Percentiles rank a stretch among this genome's conserved stretches.
Conservation (phyloP, 2,329 filamentous ascomycete species). For the Eurotiales sp. region DNA sequence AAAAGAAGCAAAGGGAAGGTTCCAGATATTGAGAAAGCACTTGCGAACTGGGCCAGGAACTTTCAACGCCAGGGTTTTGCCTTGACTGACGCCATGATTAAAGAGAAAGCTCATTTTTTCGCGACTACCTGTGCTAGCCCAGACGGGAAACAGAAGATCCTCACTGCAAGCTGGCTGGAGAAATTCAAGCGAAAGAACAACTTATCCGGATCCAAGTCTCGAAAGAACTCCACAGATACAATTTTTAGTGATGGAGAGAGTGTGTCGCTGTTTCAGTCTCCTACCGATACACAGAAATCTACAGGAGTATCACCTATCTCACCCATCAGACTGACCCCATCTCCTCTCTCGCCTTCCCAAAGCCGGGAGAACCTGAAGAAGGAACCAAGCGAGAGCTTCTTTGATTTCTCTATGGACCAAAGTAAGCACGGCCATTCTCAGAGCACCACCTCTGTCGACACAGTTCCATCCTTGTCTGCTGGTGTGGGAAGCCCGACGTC, state of each 20-base stretch:
- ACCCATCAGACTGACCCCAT: constrained; percentile 61
- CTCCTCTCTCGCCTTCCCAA: constrained; percentile 65
- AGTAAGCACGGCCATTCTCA: constrained; percentile 62
- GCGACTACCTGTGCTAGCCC: constrained; percentile 67
- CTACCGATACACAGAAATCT: constrained; percentile 58
- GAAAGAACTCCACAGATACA: constrained; percentile 48
- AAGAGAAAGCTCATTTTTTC: constrained; percentile 79
- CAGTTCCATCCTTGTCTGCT: constrained; percentile 64
- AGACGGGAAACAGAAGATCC: constrained; percentile 66
- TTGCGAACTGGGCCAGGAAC: constrained; percentile 83
- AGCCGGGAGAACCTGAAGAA: constrained; percentile 67
- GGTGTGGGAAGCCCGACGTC: constrained; percentile 70
- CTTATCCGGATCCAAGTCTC: constrained; percentile 51
- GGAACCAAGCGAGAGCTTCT: constrained; percentile 54
- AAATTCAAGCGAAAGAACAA: constrained; percentile 93
- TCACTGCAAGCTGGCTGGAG: constrained; percentile 78
- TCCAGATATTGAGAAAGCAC: constrained; percentile 85
- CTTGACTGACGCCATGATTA: constrained; percentile 75
- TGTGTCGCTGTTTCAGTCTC: constrained; percentile 53
- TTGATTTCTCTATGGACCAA: constrained; percentile 59
- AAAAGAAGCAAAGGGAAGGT: constrained; percentile 81
- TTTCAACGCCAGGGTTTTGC: constrained; percentile 70
- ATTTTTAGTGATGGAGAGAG: constrained; percentile 66
- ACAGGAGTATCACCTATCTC: constrained; percentile 69
- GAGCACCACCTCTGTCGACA: constrained; percentile 63